These are phyloP conservation scores for Gastrolobium villosum DNA, from an alignment of 306 rosid species.

Conservation along the genomic window DNA sequence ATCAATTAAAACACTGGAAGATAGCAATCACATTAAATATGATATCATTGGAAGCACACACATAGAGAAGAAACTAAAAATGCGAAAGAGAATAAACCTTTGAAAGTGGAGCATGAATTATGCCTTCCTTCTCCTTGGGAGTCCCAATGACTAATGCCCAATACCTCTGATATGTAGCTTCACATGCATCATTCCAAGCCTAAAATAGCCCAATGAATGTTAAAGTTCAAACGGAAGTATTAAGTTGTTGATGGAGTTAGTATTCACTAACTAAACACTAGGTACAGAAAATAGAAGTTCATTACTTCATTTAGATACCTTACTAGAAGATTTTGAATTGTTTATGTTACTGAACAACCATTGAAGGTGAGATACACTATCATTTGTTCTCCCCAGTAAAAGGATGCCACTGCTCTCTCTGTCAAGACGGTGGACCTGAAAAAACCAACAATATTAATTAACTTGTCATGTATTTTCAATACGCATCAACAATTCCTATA, in stretches of 20 bases:
- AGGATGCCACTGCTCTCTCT: slow-evolving; percentile 88
- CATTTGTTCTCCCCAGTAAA: slow-evolving; percentile 86
- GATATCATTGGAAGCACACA: slow-evolving; percentile 30
- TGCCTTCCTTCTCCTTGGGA: slow-evolving; percentile 87
- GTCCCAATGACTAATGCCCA: slow-evolving; percentile 96
- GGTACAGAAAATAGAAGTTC: slow-evolving; percentile 13
- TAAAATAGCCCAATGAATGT: slow-evolving; percentile 41
- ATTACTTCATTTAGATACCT: slow-evolving; percentile 55
- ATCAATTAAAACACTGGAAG: slow-evolving; percentile 34
- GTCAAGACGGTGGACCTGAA: slow-evolving; percentile 94
- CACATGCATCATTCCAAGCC: slow-evolving; percentile 89
- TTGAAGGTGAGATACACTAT: slow-evolving; percentile 76
- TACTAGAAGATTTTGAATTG: slow-evolving; percentile 63
- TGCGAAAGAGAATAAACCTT: slow-evolving; percentile 67
- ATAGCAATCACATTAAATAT: slow-evolving; percentile 31
- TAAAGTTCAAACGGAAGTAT: slow-evolving; percentile 23
- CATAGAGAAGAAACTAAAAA: slow-evolving; percentile 13
- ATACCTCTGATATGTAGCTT: slow-evolving; percentile 79
- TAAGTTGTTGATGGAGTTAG: background rate
- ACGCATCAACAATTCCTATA: slow-evolving; percentile 24
- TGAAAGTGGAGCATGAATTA: slow-evolving; percentile 84
- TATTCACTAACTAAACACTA: slow-evolving; percentile 29
- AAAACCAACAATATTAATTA: slow-evolving; percentile 7
- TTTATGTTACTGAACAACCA: slow-evolving; percentile 73
- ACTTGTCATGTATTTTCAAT: slow-evolving; percentile 7